phyloP scores from a whole-genome alignment of 1,139 yeast species.

The Geotrichum candidum region DNA sequence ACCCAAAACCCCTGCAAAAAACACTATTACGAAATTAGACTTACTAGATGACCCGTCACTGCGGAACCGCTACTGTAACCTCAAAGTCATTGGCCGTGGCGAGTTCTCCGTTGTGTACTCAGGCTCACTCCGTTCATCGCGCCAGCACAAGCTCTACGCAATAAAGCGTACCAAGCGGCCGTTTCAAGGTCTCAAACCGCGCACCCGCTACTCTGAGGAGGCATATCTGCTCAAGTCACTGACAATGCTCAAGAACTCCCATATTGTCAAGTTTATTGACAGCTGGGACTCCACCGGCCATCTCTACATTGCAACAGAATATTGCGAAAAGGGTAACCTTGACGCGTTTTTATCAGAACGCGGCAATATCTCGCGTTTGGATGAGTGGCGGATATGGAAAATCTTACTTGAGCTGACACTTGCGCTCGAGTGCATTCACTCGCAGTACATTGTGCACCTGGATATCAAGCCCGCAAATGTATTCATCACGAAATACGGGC shows the following conservation, averaged over 20 bases:
- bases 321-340: constrained; percentile 88
- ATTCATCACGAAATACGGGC: constrained; percentile 90
- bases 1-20: constrained; percentile 30
- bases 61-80: constrained; percentile 56
- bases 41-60: constrained; percentile 46
- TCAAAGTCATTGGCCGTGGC: constrained; percentile 70
- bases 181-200: neutral
- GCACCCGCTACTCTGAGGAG: neutral
- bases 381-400: constrained; percentile 97
- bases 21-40: constrained; percentile 27
- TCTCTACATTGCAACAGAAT: constrained; percentile 89
- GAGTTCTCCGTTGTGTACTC: constrained; percentile 87
- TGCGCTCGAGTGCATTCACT: constrained; percentile 79
- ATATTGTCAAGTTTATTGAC: constrained; percentile 70
- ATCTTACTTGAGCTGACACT: constrained; percentile 71
- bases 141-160: constrained; percentile 23
- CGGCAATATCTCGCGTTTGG: constrained; percentile 65
- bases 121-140: constrained; percentile 44
- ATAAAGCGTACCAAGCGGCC: constrained; percentile 63
- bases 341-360: constrained; percentile 74
- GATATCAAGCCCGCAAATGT: constrained; percentile 95
- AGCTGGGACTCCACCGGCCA: constrained; percentile 78
- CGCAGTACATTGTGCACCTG: constrained; percentile 67
- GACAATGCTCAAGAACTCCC: constrained; percentile 24
- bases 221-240: neutral